A percentile compares a stretch with the other conserved stretches of the same genome.
phyloP scores from a whole-genome alignment of 345 rosid genomes.

The Excoecaria agallocha region DNA sequence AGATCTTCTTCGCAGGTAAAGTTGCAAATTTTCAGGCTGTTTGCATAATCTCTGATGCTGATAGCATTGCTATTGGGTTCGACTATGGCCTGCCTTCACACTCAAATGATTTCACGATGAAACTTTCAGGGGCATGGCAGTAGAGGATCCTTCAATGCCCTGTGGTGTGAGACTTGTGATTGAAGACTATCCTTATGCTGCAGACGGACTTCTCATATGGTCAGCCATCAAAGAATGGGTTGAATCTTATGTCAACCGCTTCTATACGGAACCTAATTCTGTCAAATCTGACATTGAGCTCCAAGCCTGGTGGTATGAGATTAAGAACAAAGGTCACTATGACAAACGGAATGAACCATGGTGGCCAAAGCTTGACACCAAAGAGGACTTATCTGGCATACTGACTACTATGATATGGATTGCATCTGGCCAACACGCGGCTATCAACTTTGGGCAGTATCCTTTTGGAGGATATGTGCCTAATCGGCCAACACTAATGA shows the following conservation, averaged over 20 bases:
- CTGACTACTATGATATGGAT: slow-evolving; percentile 79
- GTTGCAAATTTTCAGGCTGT: background rate
- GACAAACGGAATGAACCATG: slow-evolving; percentile 84
- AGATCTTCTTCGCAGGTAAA: slow-evolving; percentile 82
- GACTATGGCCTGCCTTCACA: background rate
- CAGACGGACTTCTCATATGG: slow-evolving; percentile 91
- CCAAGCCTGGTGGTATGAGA: slow-evolving; percentile 94
- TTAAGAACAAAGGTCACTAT: slow-evolving; percentile 77
- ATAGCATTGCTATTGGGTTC: background rate
- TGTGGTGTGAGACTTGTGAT: slow-evolving; percentile 72
- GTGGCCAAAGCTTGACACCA: slow-evolving; percentile 86
- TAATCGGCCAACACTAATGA: slow-evolving; percentile 75
- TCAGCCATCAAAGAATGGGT: slow-evolving; percentile 74
- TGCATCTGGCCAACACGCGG: slow-evolving; percentile 94
- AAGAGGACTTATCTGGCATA: slow-evolving; percentile 69
- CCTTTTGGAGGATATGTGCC: slow-evolving; percentile 96
- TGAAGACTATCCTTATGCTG: slow-evolving; percentile 91
- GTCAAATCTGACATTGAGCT: slow-evolving; percentile 69
- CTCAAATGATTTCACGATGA: background rate
- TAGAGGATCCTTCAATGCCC: slow-evolving; percentile 72
- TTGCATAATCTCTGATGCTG: background rate
- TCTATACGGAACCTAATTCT: slow-evolving; percentile 59
- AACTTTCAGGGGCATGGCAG: slow-evolving; percentile 81
- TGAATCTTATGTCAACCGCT: slow-evolving; percentile 67
- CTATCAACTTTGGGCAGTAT: slow-evolving; percentile 92